Base-by-base conservation (phyloP, 805 yeast genomes). In the Yamadazyma olivae region DNA sequence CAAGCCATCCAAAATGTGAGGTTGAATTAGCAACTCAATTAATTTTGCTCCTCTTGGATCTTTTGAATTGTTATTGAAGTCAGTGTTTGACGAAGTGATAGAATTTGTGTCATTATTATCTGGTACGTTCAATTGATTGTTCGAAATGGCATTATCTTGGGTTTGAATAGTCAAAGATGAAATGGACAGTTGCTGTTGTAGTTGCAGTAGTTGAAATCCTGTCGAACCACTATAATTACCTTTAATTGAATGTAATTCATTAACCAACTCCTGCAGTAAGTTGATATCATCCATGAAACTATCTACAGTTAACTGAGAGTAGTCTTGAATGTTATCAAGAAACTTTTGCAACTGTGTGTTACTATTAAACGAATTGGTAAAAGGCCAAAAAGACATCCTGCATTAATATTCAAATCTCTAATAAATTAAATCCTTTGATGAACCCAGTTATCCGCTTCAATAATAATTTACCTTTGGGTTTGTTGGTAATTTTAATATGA, bases 11-110 rank as follows among this genome's bases (percentile, higher is more conserved):
- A 91, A 57, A 12, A 87, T 77, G 35, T 80, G 84, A 12, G 93
- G 89, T 52, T 85, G 86, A 44, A 91, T 73, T 37, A 93, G 67
- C 50, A 81, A 81, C 50, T 88, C 93, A 26, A 90, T 70, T 33
- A 93, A 71, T 53, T 83, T 82, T 26, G 58, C 57, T 5, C 67
- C 64, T 21, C 69, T 53, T 6, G 64, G 56, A 34, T 63, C 70
- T 35, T 61, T 66, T 29, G 35, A 47, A 9, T 38, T 32, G 19
- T 37, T 43, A 26, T 36, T 36, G 28, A 30, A 26, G 17, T 61
- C 67, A 16, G 57, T 56, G 10, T 48, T 62, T 12, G 64, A 55
- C 5, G 71, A 64, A 0, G 65, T 45, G 14, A 64, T 46, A 10
- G 69, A 63, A 16, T 46, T 56, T n/a, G 47, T 46, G 31, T 62